Evolutionary conservation across 257 asterid species (phyloP).

Genomic region (Solanum stenotomum): DNA sequence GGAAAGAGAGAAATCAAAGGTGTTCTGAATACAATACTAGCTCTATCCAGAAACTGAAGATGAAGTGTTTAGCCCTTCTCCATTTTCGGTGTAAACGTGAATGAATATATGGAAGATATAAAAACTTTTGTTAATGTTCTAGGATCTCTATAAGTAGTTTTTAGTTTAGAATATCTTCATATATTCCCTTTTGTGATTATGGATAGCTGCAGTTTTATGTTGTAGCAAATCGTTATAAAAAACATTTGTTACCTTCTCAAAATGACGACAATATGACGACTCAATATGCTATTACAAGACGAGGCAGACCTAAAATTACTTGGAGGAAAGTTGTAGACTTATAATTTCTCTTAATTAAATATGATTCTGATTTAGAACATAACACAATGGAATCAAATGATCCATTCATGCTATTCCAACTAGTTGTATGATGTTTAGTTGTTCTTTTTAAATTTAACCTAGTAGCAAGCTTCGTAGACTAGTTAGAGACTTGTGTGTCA

Average conservation of each 20-base stretch:
- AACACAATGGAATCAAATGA: neutral
- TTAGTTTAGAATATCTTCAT: neutral
- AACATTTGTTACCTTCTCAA: neutral
- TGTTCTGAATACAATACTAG: neutral
- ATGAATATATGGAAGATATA: neutral
- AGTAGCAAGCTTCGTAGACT: neutral
- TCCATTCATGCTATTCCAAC: neutral
- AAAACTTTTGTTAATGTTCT: neutral
- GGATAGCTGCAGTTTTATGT: neutral
- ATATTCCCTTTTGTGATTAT: neutral
- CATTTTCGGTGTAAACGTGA: neutral
- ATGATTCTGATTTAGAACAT: neutral
- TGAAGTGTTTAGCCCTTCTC: neutral
- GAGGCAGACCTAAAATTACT: neutral
- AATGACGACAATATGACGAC: neutral
- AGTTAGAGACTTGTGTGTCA: neutral
- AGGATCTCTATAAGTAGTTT: neutral
- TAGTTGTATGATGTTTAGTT: neutral
- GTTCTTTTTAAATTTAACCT: neutral
- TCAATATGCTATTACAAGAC: neutral
- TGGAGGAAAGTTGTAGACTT: neutral
- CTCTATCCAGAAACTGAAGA: neutral
- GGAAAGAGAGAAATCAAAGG: neutral
- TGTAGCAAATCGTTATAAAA: neutral
- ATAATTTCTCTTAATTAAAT: neutral